Percentiles rank a stretch among this genome's conserved stretches.
These are phyloP conservation scores for Vaccinium corymbosum DNA, from an alignment of 148 eudicot genomes.

Conservation along the genomic window DNA sequence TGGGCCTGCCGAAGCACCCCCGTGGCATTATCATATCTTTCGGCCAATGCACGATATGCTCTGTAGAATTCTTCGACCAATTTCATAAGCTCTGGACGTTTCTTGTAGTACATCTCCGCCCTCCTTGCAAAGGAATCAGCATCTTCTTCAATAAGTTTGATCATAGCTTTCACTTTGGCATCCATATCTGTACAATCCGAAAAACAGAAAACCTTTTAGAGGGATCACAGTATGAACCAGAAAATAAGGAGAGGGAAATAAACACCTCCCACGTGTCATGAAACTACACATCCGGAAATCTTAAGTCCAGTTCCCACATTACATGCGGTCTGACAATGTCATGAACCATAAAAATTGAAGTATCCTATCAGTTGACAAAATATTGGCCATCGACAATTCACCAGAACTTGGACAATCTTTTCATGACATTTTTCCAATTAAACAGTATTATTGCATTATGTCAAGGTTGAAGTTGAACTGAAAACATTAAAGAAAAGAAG, in stretches of 20 bases:
- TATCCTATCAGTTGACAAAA: background rate
- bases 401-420: background rate
- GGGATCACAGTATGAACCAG: background rate
- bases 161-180: conserved; percentile 56
- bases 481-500: background rate
- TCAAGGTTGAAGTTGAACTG: background rate
- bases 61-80: conserved; percentile 76
- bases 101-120: conserved; percentile 79
- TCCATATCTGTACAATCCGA: conserved; percentile 44
- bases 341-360: background rate
- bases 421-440: background rate
- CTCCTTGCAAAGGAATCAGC: conserved; percentile 79
- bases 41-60: conserved; percentile 77
- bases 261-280: background rate
- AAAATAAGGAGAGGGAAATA: background rate
- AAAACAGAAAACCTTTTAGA: background rate
- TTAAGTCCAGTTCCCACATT: background rate
- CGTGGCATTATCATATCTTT: conserved; percentile 62
- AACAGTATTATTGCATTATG: background rate
- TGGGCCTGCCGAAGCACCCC: conserved; percentile 88
- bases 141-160: conserved; percentile 71
- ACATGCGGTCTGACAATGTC: background rate
- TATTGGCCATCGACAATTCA: background rate
- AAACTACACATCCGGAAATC: background rate
- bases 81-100: conserved; percentile 71